These are phyloP conservation scores for Neurospora sp. DNA, from an alignment of 495 filamentous ascomycete genomes.

Conservation along the genomic window DNA sequence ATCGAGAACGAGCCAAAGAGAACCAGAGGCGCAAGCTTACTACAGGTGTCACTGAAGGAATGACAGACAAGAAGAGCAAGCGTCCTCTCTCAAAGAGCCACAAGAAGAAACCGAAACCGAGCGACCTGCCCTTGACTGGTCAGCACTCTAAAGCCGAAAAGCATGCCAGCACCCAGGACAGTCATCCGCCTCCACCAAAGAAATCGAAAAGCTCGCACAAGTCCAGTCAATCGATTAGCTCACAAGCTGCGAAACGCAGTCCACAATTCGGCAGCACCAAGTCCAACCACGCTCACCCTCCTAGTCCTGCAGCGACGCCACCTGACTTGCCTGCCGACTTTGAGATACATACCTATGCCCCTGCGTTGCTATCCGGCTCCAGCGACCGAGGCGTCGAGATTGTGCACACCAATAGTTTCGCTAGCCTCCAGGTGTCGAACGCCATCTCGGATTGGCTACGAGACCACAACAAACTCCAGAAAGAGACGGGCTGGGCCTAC, in stretches of 20 bases:
- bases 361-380: constrained; percentile 61
- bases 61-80: constrained; percentile 53
- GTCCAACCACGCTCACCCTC: constrained; percentile 35
- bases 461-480: constrained; percentile 42
- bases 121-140: constrained; percentile 42
- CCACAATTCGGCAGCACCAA: constrained; percentile 36
- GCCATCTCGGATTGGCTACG: constrained; percentile 63
- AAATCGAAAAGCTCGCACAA: constrained; percentile 69
- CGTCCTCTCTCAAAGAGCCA: constrained; percentile 58
- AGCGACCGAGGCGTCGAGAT: constrained; percentile 49
- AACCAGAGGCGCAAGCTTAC: constrained; percentile 35
- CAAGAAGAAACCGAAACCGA: constrained; percentile 59
- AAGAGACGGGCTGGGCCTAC: constrained; percentile 33
- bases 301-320: constrained; percentile 45
- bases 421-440: constrained; percentile 55
- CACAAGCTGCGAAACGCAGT: constrained; percentile 45
- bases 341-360: constrained; percentile 54
- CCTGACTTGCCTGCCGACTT: constrained; percentile 45
- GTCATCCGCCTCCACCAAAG: constrained; percentile 41
- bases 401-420: constrained; percentile 55
- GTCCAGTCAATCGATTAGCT: constrained; percentile 56
- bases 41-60: constrained; percentile 46
- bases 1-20: constrained; percentile 61
- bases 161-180: constrained; percentile 26
- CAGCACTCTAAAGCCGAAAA: constrained; percentile 27